Evolutionary conservation across 495 filamentous ascomycete genomes (phyloP), one percentile per base, ranked within the genome.

Genomic region (Astrothelium macrocarpum): DNA sequence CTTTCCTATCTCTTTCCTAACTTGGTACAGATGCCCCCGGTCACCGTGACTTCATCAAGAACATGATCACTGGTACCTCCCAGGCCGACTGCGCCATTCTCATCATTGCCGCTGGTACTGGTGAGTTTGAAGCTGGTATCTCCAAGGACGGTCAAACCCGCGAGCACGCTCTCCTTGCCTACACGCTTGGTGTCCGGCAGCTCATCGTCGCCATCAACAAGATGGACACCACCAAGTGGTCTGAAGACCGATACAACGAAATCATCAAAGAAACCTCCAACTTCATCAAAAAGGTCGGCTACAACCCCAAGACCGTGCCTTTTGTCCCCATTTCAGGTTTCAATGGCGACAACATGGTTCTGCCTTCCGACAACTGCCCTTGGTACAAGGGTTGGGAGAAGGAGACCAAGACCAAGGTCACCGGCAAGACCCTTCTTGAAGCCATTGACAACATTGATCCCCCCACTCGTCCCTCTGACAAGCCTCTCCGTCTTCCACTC

Each of bases 71-170:
- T 83, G 94, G 94, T 89, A 97, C 94, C 74, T 97, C 94, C 77
- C 94, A 97, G 85, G 95, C 95, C 75, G 94, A 98, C 77, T 97
- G 92, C 82, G 94, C 95, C 74, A 90, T 98, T 80, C 93, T 98
- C 85, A 97, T 98, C 83, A 98, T 98, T 82, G 94, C 93, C 73
- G 91, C 94, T 74, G 94, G 94, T 82, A 96, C 92, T 89, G 94
- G 94, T 96, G 94, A 98, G 85, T 98, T 98, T 86, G 94, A 98
- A 87, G 94, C 94, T 88, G 94, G 94, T 97, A 98, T 98, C 88
- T 98, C 94, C 87, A 98, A 98, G 90, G 94, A 98, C 90, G 94
- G 94, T 81, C 94, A 98, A 89, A 98, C 94, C 73, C 94, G 94
- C 89, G 94, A 98, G 89, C 94, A 98, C 88, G 94, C 94, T 83